A percentile compares a stretch with the other conserved stretches of the same genome.
phyloP scores from a whole-genome alignment of 2,329 filamentous ascomycete species.

The Trichoderma polysporum region DNA sequence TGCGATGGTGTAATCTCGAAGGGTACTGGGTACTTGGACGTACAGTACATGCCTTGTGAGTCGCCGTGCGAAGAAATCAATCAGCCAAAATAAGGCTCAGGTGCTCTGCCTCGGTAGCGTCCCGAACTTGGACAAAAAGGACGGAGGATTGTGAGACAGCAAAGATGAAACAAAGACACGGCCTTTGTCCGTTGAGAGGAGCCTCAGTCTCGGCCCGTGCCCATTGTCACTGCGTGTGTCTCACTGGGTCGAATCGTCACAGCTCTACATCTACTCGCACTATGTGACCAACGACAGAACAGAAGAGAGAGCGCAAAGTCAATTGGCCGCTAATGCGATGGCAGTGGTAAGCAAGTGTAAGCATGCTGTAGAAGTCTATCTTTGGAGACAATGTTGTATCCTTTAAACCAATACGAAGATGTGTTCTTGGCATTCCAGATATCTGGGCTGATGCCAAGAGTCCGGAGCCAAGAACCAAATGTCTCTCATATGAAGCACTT shows the following conservation, averaged over 20 bases:
- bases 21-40: too few species aligned
- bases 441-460: too few species aligned
- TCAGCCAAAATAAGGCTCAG: neutral
- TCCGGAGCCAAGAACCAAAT: too few species aligned
- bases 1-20: neutral
- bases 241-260: neutral
- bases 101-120: neutral
- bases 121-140: neutral
- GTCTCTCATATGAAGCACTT: neutral
- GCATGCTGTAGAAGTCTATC: neutral
- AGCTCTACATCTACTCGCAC: neutral
- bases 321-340: neutral
- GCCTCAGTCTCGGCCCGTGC: neutral
- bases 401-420: neutral
- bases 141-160: neutral
- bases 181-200: neutral
- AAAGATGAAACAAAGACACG: neutral
- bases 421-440: neutral
- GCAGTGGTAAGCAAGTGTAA: neutral
- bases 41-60: neutral
- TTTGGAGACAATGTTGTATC: too few species aligned
- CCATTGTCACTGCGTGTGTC: neutral
- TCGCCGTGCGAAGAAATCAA: neutral
- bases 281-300: neutral
- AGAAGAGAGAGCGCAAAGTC: neutral